Base-by-base conservation (phyloP, 371 early-diverging fungal genomes). In the Lichtheimia corymbifera region DNA sequence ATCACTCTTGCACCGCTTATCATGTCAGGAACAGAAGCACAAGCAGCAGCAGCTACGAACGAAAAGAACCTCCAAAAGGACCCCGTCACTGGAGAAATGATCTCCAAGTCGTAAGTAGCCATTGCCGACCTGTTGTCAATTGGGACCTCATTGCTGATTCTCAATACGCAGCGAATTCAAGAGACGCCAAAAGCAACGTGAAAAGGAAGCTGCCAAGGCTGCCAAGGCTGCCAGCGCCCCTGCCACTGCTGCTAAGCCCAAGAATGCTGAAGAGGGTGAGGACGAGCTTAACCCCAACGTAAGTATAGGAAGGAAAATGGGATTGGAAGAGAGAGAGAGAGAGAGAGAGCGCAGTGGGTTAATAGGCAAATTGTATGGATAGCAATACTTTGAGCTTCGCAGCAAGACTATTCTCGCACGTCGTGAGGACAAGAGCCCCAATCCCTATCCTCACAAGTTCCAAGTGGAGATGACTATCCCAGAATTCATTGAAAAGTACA, bases 371-470 rank as follows among this genome's bases (percentile, higher is more conserved):
- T 57, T 44, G n/a, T 17, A 44, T 53, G 20, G 53, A 45, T 73
- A 89, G 88, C 91, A 94, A 91, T 98, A 97, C 90, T 98, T 96
- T 85, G 99, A 98, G 78, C 85, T 95, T 72, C 90, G 99, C 65
- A 89, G 89, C 70, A 91, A 91, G 82, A 82, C 84, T 22, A 84
- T 98, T 64, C 85, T 83, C 64, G 84, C 90, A 81, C 82, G 95
- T 63, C 91, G 93, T 65, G 84, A 85, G 64, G 82, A 83, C 60
- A 73, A 89, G 64, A 85, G 83, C 43, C 93, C 93, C 67, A 87
- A 85, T 67, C 97, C 97, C 51, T 98, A 97, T 71, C 99, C 99
- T 59, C 94, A 98, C 91, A 98, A 98, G 86, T 98, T 96, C 91
- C 76, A 94, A 55, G 98, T 97, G 49, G 74, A 86, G 45, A 78